These are phyloP conservation scores for Aspergillus steynii DNA, from an alignment of 495 filamentous ascomycete genomes.

Conservation along the genomic window DNA sequence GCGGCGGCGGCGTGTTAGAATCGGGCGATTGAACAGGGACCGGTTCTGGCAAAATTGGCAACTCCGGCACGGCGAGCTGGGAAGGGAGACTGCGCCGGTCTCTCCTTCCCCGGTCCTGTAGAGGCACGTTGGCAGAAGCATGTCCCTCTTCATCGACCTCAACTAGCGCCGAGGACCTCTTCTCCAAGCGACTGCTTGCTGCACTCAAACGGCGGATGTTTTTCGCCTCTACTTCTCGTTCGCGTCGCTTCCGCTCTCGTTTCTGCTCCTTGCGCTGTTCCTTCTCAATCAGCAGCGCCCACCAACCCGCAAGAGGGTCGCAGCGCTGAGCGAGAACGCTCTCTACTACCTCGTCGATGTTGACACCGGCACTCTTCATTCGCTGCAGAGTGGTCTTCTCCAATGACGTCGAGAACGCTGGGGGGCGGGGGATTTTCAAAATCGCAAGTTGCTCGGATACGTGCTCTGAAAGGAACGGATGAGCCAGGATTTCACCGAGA, in stretches of 20 bases:
- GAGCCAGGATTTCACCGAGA: slow-evolving; percentile 82
- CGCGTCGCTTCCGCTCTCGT: slow-evolving; percentile 80
- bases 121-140: slow-evolving; percentile 26
- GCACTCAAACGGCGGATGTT: slow-evolving; percentile 79
- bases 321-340: slow-evolving; percentile 89
- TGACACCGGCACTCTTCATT: slow-evolving; percentile 93
- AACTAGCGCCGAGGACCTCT: slow-evolving; percentile 67
- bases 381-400: slow-evolving; percentile 90
- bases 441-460: slow-evolving; percentile 89
- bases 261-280: slow-evolving; percentile 87
- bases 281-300: slow-evolving; percentile 92
- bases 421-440: slow-evolving; percentile 76
- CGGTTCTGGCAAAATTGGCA: slow-evolving; percentile 71
- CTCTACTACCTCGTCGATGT: slow-evolving; percentile 92
- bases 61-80: slow-evolving; percentile 58
- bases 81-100: slow-evolving; percentile 58
- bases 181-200: slow-evolving; percentile 80
- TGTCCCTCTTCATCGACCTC: slow-evolving; percentile 75
- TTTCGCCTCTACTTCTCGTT: slow-evolving; percentile 79
- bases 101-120: slow-evolving; percentile 50
- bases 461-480: slow-evolving; percentile 87
- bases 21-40: slow-evolving; percentile 38
- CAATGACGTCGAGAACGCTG: slow-evolving; percentile 82
- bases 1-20: slow-evolving; percentile 45
- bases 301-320: slow-evolving; percentile 91